A percentile compares a stretch with the other conserved stretches of the same genome.
phyloP scores from a whole-genome alignment of 352 stramenopile species.

The Phytophthora pinifolia region DNA sequence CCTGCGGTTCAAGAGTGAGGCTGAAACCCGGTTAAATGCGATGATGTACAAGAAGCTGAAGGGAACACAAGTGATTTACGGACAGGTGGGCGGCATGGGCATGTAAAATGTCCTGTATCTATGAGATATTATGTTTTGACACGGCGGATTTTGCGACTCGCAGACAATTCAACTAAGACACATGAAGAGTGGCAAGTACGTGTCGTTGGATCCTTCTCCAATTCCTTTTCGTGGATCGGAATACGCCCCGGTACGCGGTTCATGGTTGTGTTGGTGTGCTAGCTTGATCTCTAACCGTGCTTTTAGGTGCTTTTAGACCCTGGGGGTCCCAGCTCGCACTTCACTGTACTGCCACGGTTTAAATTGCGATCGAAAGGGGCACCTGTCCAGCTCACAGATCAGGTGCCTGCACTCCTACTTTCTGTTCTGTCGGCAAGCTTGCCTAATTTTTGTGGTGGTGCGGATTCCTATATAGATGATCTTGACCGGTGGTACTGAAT shows the following conservation, averaged over 20 bases:
- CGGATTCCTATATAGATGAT: conserved; percentile 40
- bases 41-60: conserved; percentile 73
- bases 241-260: conserved; percentile 43
- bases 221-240: conserved; percentile 56
- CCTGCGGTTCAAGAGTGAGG: conserved; percentile 70
- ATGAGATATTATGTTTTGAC: not conserved
- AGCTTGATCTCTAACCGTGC: conserved; percentile 11
- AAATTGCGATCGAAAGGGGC: conserved; percentile 66
- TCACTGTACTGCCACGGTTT: conserved; percentile 58
- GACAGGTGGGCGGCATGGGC: conserved; percentile 35
- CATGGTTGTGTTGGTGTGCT: not conserved
- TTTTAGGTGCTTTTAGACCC: conserved; percentile 50
- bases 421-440: no score
- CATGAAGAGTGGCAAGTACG: conserved; percentile 59
- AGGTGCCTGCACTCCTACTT: conserved; percentile 32
- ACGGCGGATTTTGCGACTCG: not conserved
- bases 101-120: not conserved
- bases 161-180: conserved; percentile 66
- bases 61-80: conserved; percentile 62
- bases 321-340: conserved; percentile 49
- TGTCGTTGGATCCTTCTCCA: conserved; percentile 47
- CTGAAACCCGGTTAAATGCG: conserved; percentile 62
- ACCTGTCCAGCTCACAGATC: conserved; percentile 65
- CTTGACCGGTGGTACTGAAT: conserved; percentile 46
- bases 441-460: not conserved